These are phyloP conservation scores for Lagenaria siceraria DNA, from an alignment of 306 rosid species.

Conservation along the genomic window DNA sequence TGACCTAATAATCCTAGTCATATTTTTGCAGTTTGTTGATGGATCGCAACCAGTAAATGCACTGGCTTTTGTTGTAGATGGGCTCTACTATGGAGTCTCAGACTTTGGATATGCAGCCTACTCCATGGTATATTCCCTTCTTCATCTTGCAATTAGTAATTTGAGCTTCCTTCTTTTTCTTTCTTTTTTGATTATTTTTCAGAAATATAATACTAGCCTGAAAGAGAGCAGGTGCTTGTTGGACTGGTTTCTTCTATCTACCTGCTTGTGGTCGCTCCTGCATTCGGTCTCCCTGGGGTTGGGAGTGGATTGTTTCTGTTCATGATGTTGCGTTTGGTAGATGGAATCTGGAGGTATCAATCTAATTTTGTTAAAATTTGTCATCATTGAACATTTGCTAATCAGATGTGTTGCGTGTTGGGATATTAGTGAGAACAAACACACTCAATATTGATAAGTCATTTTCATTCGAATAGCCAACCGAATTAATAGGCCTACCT, in stretches of 20 bases:
- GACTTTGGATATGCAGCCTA: conserved; percentile 87
- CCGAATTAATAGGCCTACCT: neutral
- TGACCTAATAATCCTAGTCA: conserved; percentile 11
- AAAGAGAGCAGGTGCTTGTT: conserved; percentile 35
- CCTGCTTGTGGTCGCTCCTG: conserved; percentile 57
- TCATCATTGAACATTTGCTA: neutral
- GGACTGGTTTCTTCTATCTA: conserved; percentile 55
- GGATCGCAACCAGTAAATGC: conserved; percentile 95
- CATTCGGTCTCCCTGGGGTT: conserved; percentile 76
- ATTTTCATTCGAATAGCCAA: neutral
- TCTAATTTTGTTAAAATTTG: neutral
- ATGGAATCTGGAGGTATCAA: conserved; percentile 75
- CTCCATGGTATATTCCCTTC: conserved; percentile 55
- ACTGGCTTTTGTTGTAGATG: conserved; percentile 85
- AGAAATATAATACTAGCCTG: conserved; percentile 5
- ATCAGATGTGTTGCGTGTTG: neutral
- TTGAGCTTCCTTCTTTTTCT: neutral
- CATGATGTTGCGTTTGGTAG: conserved; percentile 73
- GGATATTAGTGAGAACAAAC: neutral
- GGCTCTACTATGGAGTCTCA: conserved; percentile 88
- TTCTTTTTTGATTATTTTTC: neutral
- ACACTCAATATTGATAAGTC: neutral
- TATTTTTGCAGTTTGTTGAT: conserved; percentile 67
- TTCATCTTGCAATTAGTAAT: conserved; percentile 5
- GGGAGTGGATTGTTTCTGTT: conserved; percentile 86